Percentiles rank a stretch among this genome's conserved stretches.
Evolutionary conservation across 2,329 filamentous ascomycete genomes (phyloP).

Genomic region (Penicillium fuscoglaucum): DNA sequence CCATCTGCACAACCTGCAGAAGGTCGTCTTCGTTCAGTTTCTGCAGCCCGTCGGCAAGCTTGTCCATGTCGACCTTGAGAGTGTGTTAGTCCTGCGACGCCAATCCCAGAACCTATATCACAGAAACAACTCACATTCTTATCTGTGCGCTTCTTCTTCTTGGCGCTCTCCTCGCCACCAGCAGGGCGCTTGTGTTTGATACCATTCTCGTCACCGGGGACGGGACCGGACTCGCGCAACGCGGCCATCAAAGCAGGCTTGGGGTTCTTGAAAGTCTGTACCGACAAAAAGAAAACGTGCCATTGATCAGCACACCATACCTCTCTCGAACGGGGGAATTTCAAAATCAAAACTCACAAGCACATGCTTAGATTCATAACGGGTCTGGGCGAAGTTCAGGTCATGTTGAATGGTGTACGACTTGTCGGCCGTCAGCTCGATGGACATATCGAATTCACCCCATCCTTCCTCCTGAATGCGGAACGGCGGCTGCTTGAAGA

Average conservation of each 20-base stretch:
- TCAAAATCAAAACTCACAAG: slow-evolving; percentile 54
- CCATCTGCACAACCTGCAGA: slow-evolving; percentile 92
- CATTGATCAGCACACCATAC: background rate
- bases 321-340: background rate
- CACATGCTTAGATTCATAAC: slow-evolving; percentile 79
- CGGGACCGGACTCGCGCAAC: slow-evolving; percentile 79
- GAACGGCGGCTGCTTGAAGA: slow-evolving; percentile 82
- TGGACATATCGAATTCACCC: slow-evolving; percentile 97
- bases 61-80: slow-evolving; percentile 79
- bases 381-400: slow-evolving; percentile 79
- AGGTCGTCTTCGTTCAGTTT: slow-evolving; percentile 91
- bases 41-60: slow-evolving; percentile 86
- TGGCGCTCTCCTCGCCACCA: slow-evolving; percentile 59
- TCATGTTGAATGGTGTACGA: slow-evolving; percentile 82
- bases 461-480: slow-evolving; percentile 90
- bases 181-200: slow-evolving; percentile 62
- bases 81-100: background rate
- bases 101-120: background rate
- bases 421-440: slow-evolving; percentile 83
- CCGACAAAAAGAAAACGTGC: background rate
- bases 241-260: slow-evolving; percentile 78
- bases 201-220: slow-evolving; percentile 71
- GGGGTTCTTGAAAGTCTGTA: slow-evolving; percentile 82
- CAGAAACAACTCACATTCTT: slow-evolving; percentile 51
- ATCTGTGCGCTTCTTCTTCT: slow-evolving; percentile 73